Evolutionary conservation across 164 flowering plant genomes (phyloP), one percentile per base, ranked within the genome.

Genomic region (Vitis amurensis): DNA sequence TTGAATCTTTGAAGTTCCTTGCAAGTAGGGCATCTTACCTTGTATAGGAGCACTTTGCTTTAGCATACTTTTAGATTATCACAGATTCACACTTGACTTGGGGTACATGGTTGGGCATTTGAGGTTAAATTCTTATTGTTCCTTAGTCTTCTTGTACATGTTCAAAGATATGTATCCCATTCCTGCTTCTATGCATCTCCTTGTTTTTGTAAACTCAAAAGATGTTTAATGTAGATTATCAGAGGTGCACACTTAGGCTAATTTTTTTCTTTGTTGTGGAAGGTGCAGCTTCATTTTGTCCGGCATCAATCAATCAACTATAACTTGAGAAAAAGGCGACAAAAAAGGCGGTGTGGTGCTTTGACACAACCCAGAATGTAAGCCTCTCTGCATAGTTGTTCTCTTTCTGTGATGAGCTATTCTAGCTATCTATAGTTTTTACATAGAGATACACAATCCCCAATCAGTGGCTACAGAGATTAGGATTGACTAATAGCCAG

Each of bases 211-310:
- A 11, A 64, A 29, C 19, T 47, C 23, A 47, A 17, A 4, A 59
- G 44, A 31, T 31, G 29, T 66, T 17, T 44, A 13, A 27, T 50
- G 50, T 67, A 8, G 37, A 7, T 50, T 44, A 27, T 29, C 27
- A 23, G 27, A 23, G 27, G 27, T 23, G 2, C 27, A 23, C 27
- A 23, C 27, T 23, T 23, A 31, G 8, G 4, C 9, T 4, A 31
- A 17, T 50, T 68, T 1, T 47, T 50, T 23, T 49, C 58, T 27
- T 61, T 67, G 74, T 60, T 59, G 10, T 27, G 64, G 27, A 67
- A 11, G 30, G 9, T 59, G 73, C 83, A 86, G 86, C 85, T 86
- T 81, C 74, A 61, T 14, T 88, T 88, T 69, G 63, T 80, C n/a
- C 82, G 86, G 62, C 86, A 88, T 70, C 53, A 77, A 19, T 80